Base-by-base conservation (phyloP, 2,329 filamentous ascomycete species). In the Sclerotiophoma versabilis region DNA sequence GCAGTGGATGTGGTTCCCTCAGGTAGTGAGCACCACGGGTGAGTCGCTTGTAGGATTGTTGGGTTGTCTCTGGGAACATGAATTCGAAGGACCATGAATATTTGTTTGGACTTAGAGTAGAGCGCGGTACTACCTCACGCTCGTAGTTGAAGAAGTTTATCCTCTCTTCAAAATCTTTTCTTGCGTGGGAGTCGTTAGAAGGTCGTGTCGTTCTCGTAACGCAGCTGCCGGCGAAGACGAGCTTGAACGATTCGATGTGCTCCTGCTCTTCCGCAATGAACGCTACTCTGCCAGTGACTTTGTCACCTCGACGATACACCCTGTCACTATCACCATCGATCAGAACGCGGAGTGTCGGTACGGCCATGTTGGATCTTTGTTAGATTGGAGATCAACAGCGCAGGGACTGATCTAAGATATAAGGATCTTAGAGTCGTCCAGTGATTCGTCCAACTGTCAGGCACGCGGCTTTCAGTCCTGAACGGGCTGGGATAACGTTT, bases 61-160 rank as follows among this genome's bases (percentile, higher is more conserved):
- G 61, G 0, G 72, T 75, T n/a, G 49, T 50, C 4, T 66, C 60
- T 17, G 72, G 72, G 39, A 75, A 73, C 12, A 59, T 59, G 57
- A 74, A 75, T n/a, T 71, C 66, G 50, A 75, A 75, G 1, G 60
- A 43, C 71, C 72, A 75, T 8, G 59, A 65, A 22, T 71, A 64
- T 33, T 74, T 72, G 23, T 66, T 66, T 12, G 65, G 45, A n/a
- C 33, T 48, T 10, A 72, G 53, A 14, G 47, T 61, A 4, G 58
- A 54, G n/a, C 45, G 49, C 5, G 62, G 48, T 12, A 68, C 50
- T 1, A 74, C 26, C 10, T 60, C 52, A 29, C 65, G 63, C 45
- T 72, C 70, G 30, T 62, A 54, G 20, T 61, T 63, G 63, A 74
- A 75, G 12, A 74, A 60, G 4, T 60, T 49, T 26, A 70, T 63